Conservation (phyloP, 2,329 filamentous ascomycete species). For the Zasmidium citrigriseum region DNA sequence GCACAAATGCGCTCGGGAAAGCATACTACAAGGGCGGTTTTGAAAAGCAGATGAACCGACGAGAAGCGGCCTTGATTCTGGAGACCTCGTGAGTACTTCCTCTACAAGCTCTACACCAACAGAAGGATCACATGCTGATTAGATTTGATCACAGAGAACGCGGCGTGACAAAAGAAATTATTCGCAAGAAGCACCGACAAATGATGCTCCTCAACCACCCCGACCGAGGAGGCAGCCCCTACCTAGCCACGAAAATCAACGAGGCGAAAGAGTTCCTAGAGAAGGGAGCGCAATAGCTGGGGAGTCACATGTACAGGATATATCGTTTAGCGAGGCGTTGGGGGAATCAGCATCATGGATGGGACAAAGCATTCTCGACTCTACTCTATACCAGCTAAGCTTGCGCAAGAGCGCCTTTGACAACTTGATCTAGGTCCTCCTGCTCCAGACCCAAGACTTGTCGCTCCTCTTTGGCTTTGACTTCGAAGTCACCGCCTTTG, state of each 20-base stretch:
- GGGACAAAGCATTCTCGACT: not conserved
- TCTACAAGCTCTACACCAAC: not conserved
- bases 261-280: conserved; percentile 97
- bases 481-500: conserved; percentile 26
- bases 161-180: conserved; percentile 83
- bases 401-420: conserved; percentile 24
- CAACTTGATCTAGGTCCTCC: conserved; percentile 39
- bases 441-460: conserved; percentile 42
- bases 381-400: not conserved
- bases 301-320: not conserved
- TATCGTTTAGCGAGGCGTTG: conserved; percentile 16
- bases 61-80: conserved; percentile 87
- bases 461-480: conserved; percentile 36
- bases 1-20: conserved; percentile 75
- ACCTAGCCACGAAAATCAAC: conserved; percentile 96
- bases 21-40: conserved; percentile 99
- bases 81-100: conserved; percentile 71
- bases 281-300: conserved; percentile 50
- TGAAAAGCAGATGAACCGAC: conserved; percentile 88
- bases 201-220: conserved; percentile 98
- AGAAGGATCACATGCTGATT: conserved; percentile 7
- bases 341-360: not conserved
- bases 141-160: conserved; percentile 66
- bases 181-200: conserved; percentile 91
- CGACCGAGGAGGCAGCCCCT: conserved; percentile 93